phyloP scores from a whole-genome alignment of 1,284 basidiomycete genomes.

The Meripilus lineatus region DNA sequence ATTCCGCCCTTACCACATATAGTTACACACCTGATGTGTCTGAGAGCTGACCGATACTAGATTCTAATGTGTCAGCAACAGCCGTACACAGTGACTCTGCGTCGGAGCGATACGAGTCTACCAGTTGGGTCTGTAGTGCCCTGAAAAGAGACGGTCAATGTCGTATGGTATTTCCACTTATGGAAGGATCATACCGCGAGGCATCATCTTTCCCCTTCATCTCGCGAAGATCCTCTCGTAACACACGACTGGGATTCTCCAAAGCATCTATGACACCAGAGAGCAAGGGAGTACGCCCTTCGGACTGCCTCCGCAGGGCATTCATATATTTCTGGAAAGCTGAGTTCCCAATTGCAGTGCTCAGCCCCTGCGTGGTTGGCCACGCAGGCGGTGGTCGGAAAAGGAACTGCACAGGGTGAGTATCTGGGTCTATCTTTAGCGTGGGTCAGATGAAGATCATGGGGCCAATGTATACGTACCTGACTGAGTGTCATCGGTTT shows the following conservation, averaged over 20 bases:
- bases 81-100: slow-evolving; percentile 40
- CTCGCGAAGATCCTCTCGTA: slow-evolving; percentile 55
- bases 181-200: slow-evolving; percentile 10
- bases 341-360: slow-evolving; percentile 33
- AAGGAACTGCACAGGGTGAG: slow-evolving; percentile 45
- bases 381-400: slow-evolving; percentile 50
- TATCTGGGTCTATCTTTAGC: slow-evolving; percentile 33
- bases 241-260: slow-evolving; percentile 48
- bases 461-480: slow-evolving; percentile 23
- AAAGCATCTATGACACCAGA: slow-evolving; percentile 51
- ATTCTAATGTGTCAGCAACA: slow-evolving; percentile 35
- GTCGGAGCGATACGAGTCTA: slow-evolving; percentile 40
- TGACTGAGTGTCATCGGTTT: slow-evolving; percentile 19
- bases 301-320: slow-evolving; percentile 50
- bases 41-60: slow-evolving; percentile 26
- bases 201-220: slow-evolving; percentile 31
- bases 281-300: slow-evolving; percentile 54
- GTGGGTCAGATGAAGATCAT: not conserved
- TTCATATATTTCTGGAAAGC: slow-evolving; percentile 56
- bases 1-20: too few relatives aligned
- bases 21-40: slow-evolving; percentile 28
- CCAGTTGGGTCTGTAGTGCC: too few relatives aligned
- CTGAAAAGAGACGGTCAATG: too few relatives aligned
- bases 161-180: too few relatives aligned
- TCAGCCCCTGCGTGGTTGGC: slow-evolving; percentile 36